Evolutionary conservation across 805 yeast genomes (phyloP).

Genomic region (Starmerella potacharoeniae): DNA sequence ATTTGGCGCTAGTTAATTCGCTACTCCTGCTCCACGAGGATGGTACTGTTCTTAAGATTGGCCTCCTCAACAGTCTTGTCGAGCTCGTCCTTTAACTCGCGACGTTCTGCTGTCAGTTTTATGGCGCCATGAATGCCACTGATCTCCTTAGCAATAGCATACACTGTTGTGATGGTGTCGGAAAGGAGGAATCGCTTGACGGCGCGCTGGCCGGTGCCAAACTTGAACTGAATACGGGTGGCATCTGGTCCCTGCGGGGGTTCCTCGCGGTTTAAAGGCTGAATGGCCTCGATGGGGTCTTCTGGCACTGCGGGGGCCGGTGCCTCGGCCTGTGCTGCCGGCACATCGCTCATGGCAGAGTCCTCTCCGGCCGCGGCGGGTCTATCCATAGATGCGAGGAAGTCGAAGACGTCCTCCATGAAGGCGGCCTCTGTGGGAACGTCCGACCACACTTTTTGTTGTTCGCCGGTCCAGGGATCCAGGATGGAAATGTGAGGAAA

Average conservation of each 20-base stretch:
- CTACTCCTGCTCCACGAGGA: conserved; percentile 47
- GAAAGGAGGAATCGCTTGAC: conserved; percentile 53
- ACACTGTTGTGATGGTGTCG: conserved; percentile 52
- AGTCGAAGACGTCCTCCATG: conserved; percentile 57
- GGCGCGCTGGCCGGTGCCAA: conserved; percentile 74
- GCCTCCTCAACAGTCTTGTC: conserved; percentile 56
- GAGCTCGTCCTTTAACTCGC: conserved; percentile 43
- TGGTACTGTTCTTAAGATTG: conserved; percentile 70
- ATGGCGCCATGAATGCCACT: conserved; percentile 26
- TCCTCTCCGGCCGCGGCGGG: background rate
- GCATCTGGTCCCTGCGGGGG: conserved; percentile 47
- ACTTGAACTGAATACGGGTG: conserved; percentile 71
- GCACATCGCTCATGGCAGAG: background rate
- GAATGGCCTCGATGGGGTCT: conserved; percentile 36
- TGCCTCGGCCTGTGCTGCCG: background rate
- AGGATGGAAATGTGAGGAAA: conserved; percentile 85
- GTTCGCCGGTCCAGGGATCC: conserved; percentile 94
- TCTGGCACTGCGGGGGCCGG: background rate
- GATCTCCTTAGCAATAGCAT: conserved; percentile 53
- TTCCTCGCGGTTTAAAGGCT: conserved; percentile 46
- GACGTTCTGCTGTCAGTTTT: conserved; percentile 46
- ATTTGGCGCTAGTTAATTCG: background rate
- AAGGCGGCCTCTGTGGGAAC: conserved; percentile 53
- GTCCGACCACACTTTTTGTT: conserved; percentile 61
- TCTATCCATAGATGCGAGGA: conserved; percentile 32